These are phyloP conservation scores for Kluyveromyces marxianus DNA, from an alignment of 1,139 yeast species.

Conservation along the genomic window DNA sequence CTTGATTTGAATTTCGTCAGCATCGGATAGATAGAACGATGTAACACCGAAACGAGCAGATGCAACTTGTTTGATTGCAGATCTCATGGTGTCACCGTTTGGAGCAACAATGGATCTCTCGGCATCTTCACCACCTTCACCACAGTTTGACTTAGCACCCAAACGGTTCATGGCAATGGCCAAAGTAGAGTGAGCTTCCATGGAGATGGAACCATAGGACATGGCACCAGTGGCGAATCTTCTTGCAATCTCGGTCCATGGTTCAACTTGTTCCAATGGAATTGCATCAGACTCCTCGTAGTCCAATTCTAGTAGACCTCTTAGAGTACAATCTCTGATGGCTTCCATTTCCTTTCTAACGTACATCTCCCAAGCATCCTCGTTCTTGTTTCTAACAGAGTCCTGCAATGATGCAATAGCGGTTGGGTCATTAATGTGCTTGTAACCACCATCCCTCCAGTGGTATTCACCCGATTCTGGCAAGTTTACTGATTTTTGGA, in stretches of 20 bases:
- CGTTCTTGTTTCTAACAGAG: slow-evolving; percentile 94
- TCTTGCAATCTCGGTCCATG: slow-evolving; percentile 98
- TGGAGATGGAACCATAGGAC: slow-evolving; percentile 97
- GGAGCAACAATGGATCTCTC: slow-evolving; percentile 75
- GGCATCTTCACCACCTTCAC: slow-evolving; percentile 99
- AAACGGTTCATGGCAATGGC: slow-evolving; percentile 98
- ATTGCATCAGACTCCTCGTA: slow-evolving; percentile 62
- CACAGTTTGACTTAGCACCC: slow-evolving; percentile 96
- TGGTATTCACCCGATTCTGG: slow-evolving; percentile 97
- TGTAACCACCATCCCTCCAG: slow-evolving; percentile 98
- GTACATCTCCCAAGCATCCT: slow-evolving; percentile 84
- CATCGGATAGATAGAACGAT: slow-evolving; percentile 86
- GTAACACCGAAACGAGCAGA: slow-evolving; percentile 98
- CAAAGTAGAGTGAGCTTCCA: slow-evolving; percentile 96
- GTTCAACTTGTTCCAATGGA: slow-evolving; percentile 96
- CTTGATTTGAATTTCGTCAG: slow-evolving; percentile 95
- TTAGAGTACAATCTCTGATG: slow-evolving; percentile 82
- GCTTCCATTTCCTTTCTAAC: slow-evolving; percentile 88
- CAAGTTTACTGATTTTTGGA: slow-evolving; percentile 58
- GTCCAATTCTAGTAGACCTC: slow-evolving; percentile 91
- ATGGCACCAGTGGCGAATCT: slow-evolving; percentile 98
- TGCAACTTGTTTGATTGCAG: slow-evolving; percentile 95
- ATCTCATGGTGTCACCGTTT: slow-evolving; percentile 96
- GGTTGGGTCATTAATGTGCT: slow-evolving; percentile 88
- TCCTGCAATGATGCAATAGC: slow-evolving; percentile 95